Conservation (phyloP, 2,329 filamentous ascomycete genomes). For the Dactylellina cionopaga region DNA sequence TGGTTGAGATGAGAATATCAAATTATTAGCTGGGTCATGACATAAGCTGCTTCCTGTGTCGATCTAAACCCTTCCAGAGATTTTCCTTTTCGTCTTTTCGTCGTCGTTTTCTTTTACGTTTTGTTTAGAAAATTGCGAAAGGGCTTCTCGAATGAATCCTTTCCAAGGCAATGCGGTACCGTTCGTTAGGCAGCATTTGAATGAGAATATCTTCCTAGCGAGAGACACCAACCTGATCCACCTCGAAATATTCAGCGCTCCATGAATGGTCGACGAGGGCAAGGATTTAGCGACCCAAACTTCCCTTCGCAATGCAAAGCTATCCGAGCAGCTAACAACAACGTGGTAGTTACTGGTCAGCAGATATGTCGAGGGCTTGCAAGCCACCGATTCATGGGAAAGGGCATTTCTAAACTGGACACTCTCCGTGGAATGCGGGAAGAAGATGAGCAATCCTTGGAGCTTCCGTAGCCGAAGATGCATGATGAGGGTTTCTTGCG, state of each 20-base stretch:
- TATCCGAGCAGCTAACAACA: constrained; percentile 45
- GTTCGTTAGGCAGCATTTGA: constrained; percentile 46
- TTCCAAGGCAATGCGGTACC: constrained; percentile 8
- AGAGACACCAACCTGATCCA: constrained; percentile 41
- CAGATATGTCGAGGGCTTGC: constrained; percentile 34
- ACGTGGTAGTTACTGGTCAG: constrained; percentile 41
- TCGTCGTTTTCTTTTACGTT: not conserved
- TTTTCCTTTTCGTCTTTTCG: constrained; percentile 20
- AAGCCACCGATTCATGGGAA: constrained; percentile 46
- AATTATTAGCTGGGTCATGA: constrained; percentile 41
- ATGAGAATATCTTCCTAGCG: constrained; percentile 51
- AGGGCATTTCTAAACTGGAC: constrained; percentile 18
- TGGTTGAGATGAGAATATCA: constrained; percentile 37
- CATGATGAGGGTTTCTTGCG: constrained; percentile 37
- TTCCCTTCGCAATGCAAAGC: constrained; percentile 19
- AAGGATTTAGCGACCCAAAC: constrained; percentile 53
- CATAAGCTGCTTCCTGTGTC: constrained; percentile 52
- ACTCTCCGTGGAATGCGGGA: constrained; percentile 41
- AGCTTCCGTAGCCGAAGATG: constrained; percentile 46
- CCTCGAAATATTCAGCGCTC: no score
- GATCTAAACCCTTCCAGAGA: constrained; percentile 30
- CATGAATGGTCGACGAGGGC: constrained; percentile 47
- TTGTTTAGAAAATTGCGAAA: constrained; percentile 26
- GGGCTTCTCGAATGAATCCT: constrained; percentile 38
- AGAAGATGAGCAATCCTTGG: constrained; percentile 35